These are phyloP conservation scores for Fomitiporia mediterranea DNA, from an alignment of 1,284 basidiomycete genomes.

Conservation along the genomic window DNA sequence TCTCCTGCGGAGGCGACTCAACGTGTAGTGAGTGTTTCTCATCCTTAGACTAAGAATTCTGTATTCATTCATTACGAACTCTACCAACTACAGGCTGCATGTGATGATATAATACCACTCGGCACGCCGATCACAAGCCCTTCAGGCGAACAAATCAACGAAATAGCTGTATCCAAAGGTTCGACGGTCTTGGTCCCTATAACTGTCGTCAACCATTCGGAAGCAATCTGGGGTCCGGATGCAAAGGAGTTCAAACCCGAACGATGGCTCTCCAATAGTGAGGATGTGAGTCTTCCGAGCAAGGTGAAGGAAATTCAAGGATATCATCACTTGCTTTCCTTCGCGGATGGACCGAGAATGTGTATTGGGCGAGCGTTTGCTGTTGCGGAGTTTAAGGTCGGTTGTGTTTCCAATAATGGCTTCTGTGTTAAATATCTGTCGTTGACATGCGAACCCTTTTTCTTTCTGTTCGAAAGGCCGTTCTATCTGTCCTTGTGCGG, in stretches of 20 bases:
- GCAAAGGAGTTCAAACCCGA: constrained; percentile 21
- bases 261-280: constrained; percentile 13
- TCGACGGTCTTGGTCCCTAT: constrained; percentile 12
- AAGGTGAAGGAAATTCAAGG: constrained; percentile 15
- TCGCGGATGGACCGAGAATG: constrained; percentile 18
- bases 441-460: too few relatives aligned
- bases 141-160: not conserved
- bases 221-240: constrained; percentile 18
- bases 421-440: too few relatives aligned
- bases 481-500: constrained; percentile 22
- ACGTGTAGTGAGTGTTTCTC: constrained; percentile 34
- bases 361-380: constrained; percentile 21
- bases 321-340: constrained; percentile 18
- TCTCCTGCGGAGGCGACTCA: constrained; percentile 32
- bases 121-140: constrained; percentile 3
- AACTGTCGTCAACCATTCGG: constrained; percentile 15
- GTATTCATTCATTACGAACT: too few relatives aligned
- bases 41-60: not conserved
- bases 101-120: constrained; percentile 19
- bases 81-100: constrained; percentile 12
- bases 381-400: constrained; percentile 20
- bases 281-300: constrained; percentile 8
- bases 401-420: too few relatives aligned
- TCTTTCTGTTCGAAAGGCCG: too few relatives aligned
- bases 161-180: constrained; percentile 5